phyloP scores from a whole-genome alignment of 768 basidiomycete species.

The Amanita phalloides region DNA sequence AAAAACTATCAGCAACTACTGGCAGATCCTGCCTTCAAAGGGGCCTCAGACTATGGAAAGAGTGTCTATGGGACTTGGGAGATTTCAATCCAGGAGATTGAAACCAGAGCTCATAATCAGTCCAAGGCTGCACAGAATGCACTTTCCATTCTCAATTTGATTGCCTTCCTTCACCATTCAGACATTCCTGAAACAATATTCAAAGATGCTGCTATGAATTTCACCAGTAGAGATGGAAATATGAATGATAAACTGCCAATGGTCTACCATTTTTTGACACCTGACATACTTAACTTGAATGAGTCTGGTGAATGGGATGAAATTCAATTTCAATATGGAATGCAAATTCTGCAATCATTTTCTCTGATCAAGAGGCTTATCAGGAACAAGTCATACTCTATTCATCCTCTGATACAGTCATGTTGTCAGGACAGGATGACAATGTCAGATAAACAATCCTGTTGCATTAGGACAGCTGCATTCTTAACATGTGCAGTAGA shows the following conservation, averaged over 20 bases:
- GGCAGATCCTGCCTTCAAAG: slow-evolving; percentile 4
- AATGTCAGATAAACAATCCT: background rate
- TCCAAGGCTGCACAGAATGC: slow-evolving; percentile 9
- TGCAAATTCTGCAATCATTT: slow-evolving; percentile 10
- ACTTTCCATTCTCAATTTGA: slow-evolving; percentile 9
- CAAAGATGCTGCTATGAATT: slow-evolving; percentile 7
- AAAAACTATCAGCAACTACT: slow-evolving; percentile 5
- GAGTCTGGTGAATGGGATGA: slow-evolving; percentile 8
- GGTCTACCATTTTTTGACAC: background rate
- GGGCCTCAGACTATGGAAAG: slow-evolving; percentile 11
- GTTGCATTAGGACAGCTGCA: background rate
- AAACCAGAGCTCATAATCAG: slow-evolving; percentile 2
- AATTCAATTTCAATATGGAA: slow-evolving; percentile 9
- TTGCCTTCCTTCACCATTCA: slow-evolving; percentile 12
- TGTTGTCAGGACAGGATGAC: slow-evolving; percentile 5
- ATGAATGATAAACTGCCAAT: background rate
- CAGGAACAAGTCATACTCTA: slow-evolving; percentile 2
- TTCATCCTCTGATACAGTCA: slow-evolving; percentile 10
- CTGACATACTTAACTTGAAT: background rate
- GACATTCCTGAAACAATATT: slow-evolving; percentile 10
- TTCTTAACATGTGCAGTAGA: slow-evolving; percentile 3
- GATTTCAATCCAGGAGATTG: slow-evolving; percentile 10
- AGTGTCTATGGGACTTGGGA: slow-evolving; percentile 14
- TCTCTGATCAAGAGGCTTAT: slow-evolving; percentile 9
- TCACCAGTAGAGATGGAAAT: background rate